phyloP scores from a whole-genome alignment of 305 asterid genomes.

The Fraxinus sp. region DNA sequence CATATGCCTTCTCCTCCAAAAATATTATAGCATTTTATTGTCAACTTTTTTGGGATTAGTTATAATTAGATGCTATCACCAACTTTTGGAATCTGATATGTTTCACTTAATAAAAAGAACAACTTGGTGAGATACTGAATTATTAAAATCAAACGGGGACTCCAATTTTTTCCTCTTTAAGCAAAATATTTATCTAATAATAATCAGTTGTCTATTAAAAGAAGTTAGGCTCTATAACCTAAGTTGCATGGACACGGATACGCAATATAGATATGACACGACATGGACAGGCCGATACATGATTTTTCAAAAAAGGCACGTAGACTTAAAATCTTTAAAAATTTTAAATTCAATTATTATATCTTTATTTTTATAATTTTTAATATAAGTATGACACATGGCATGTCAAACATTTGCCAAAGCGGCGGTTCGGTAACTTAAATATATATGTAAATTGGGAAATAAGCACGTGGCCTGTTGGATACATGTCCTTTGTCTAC shows the following conservation, averaged over 20 bases:
- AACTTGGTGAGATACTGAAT: neutral
- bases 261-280: neutral
- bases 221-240: neutral
- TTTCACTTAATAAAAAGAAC: neutral
- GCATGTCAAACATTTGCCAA: neutral
- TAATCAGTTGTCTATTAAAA: neutral
- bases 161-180: neutral
- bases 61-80: neutral
- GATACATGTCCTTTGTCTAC: neutral
- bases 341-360: neutral
- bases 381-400: neutral
- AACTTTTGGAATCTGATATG: neutral
- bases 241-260: neutral
- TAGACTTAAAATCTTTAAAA: neutral
- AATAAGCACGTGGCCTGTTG: neutral
- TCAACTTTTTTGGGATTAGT: neutral
- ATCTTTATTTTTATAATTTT: neutral
- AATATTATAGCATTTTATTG: neutral
- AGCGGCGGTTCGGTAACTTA: neutral
- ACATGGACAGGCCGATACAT: neutral
- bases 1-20: too few relatives aligned
- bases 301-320: neutral
- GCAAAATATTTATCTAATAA: neutral
- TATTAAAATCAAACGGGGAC: neutral
- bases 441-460: neutral